Conservation (phyloP, 352 stramenopile genomes). For the Globisporangium irregulare region DNA sequence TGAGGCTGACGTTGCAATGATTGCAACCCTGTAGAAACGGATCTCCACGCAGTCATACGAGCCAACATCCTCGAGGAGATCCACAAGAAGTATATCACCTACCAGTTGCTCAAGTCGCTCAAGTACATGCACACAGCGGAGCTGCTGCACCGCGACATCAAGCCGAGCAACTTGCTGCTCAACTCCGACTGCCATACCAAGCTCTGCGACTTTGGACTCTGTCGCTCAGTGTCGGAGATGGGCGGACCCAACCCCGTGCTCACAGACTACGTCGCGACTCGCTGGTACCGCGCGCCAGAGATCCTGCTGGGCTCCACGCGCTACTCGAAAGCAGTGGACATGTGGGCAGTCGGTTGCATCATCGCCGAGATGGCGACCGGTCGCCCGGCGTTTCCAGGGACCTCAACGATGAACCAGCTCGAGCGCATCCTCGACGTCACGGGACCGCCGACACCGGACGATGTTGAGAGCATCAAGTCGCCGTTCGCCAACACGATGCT, state of each 20-base stretch:
- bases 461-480: slow-evolving; percentile 92
- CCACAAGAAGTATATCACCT: slow-evolving; percentile 97
- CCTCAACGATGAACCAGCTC: slow-evolving; percentile 96
- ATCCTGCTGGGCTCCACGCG: slow-evolving; percentile 92
- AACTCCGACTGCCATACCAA: slow-evolving; percentile 95
- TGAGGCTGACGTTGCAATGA: too few species aligned
- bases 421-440: slow-evolving; percentile 96
- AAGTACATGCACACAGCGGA: slow-evolving; percentile 96
- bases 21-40: slow-evolving; percentile 72
- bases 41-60: slow-evolving; percentile 94
- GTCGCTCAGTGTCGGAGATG: slow-evolving; percentile 87
- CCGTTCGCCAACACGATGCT: slow-evolving; percentile 93
- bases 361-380: slow-evolving; percentile 93
- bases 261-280: slow-evolving; percentile 96
- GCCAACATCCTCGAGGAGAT: slow-evolving; percentile 95
- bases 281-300: slow-evolving; percentile 95
- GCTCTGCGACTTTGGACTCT: slow-evolving; percentile 96
- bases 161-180: slow-evolving; percentile 95
- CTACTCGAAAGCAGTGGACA: slow-evolving; percentile 93
- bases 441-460: slow-evolving; percentile 81
- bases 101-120: slow-evolving; percentile 95
- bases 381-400: slow-evolving; percentile 92
- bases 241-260: slow-evolving; percentile 80
- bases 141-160: slow-evolving; percentile 95
- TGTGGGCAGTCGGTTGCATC: slow-evolving; percentile 94